Conservation (phyloP, 2,329 filamentous ascomycete species). For the Colletotrichum eleusines region DNA sequence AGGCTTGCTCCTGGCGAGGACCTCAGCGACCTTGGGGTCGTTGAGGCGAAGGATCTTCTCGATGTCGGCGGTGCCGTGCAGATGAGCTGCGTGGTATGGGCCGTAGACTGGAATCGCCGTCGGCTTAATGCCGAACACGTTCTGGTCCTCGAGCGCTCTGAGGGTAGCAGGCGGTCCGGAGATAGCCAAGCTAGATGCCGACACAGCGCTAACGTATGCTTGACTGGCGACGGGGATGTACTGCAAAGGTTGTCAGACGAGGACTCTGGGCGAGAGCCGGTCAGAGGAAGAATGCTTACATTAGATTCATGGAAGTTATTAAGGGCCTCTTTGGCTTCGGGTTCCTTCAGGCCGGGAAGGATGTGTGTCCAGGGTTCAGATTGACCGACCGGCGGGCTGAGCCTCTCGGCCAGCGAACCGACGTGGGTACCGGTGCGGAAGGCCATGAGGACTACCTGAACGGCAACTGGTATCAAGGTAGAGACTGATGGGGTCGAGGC, state of each 20-base stretch:
- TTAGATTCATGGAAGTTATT: conserved; percentile 69
- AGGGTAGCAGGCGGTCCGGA: conserved; percentile 67
- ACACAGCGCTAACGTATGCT: conserved; percentile 67
- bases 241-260: conserved; percentile 45
- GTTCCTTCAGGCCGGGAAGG: conserved; percentile 67
- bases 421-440: conserved; percentile 74
- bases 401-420: conserved; percentile 60
- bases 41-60: conserved; percentile 60
- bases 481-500: conserved; percentile 72
- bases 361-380: conserved; percentile 77
- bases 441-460: conserved; percentile 73
- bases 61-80: conserved; percentile 60
- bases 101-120: conserved; percentile 66
- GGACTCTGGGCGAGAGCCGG: background rate
- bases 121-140: conserved; percentile 56
- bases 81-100: conserved; percentile 68
- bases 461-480: conserved; percentile 70
- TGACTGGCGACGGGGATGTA: conserved; percentile 58
- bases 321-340: conserved; percentile 63
- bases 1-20: conserved; percentile 57
- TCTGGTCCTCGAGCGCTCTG: conserved; percentile 55
- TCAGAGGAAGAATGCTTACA: conserved; percentile 51
- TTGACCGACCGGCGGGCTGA: conserved; percentile 54
- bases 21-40: conserved; percentile 53
- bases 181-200: conserved; percentile 62